Percentiles rank a stretch among this genome's conserved stretches.
Evolutionary conservation across 768 basidiomycete genomes (phyloP).

Genomic region (Tylopilus plumbeoviolaceoides): DNA sequence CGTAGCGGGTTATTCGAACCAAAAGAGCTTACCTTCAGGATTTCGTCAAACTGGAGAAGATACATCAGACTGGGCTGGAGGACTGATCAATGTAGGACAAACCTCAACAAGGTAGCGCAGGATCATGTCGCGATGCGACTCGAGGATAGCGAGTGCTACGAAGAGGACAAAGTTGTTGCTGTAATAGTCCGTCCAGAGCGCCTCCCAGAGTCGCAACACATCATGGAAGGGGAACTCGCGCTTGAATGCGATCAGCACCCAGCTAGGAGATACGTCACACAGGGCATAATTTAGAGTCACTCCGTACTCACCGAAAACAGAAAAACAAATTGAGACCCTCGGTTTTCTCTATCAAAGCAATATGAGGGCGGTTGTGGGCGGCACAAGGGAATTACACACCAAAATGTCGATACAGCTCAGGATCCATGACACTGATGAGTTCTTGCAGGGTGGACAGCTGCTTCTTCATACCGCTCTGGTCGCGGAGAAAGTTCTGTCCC

Average conservation of each 20-base stretch:
- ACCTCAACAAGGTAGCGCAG: constrained; percentile 94
- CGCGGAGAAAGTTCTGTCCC: constrained; percentile 93
- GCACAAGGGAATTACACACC: constrained; percentile 38
- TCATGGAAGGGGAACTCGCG: constrained; percentile 94
- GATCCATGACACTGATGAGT: constrained; percentile 90
- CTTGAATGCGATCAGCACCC: constrained; percentile 93
- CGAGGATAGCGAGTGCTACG: constrained; percentile 88
- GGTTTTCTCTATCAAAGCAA: constrained; percentile 59
- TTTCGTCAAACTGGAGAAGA: constrained; percentile 55
- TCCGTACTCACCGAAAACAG: constrained; percentile 81
- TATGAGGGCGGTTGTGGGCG: background rate
- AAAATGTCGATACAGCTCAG: constrained; percentile 88
- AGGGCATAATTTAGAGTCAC: background rate
- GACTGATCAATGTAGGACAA: constrained; percentile 16
- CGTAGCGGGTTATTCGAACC: background rate
- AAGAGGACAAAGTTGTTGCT: constrained; percentile 88
- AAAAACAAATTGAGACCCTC: constrained; percentile 95
- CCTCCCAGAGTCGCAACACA: constrained; percentile 89
- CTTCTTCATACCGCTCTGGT: constrained; percentile 97
- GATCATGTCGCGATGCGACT: constrained; percentile 94
- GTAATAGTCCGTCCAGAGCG: constrained; percentile 89
- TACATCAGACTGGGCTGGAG: constrained; percentile 1
- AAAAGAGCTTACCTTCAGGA: constrained; percentile 24
- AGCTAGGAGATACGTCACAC: constrained; percentile 40
- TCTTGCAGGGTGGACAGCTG: constrained; percentile 88